Conservation (phyloP, 306 rosid genomes). For the Amphicarpaea edgeworthii region DNA sequence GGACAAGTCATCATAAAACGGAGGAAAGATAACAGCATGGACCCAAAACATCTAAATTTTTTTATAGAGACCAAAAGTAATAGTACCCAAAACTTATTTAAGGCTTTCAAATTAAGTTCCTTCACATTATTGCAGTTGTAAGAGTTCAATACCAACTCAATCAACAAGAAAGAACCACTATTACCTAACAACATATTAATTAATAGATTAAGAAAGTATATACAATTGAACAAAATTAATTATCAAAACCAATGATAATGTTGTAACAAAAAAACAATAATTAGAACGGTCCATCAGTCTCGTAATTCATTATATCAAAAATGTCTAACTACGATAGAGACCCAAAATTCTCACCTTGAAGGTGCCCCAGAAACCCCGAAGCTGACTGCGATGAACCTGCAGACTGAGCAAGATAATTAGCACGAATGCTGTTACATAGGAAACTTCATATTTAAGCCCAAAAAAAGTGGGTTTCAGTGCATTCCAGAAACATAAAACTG, state of each 20-base stretch:
- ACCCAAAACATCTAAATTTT: too few relatives aligned
- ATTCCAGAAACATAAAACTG: slow-evolving; percentile 4
- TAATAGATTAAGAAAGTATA: slow-evolving; percentile 50
- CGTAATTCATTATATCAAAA: slow-evolving; percentile 62
- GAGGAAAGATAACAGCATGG: too few relatives aligned
- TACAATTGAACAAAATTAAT: slow-evolving; percentile 66
- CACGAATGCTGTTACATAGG: slow-evolving; percentile 25
- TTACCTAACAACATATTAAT: slow-evolving; percentile 34
- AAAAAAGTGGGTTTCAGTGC: slow-evolving; percentile 12
- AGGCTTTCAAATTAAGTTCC: too few relatives aligned
- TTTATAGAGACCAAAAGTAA: too few relatives aligned
- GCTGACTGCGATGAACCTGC: slow-evolving; percentile 55
- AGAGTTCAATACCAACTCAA: slow-evolving; percentile 34
- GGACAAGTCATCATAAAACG: too few relatives aligned
- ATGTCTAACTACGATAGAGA: slow-evolving; percentile 55
- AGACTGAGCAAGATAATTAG: slow-evolving; percentile 48
- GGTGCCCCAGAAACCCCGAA: slow-evolving; percentile 48
- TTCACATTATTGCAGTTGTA: slow-evolving; percentile 35
- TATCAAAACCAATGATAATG: slow-evolving; percentile 55
- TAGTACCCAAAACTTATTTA: too few relatives aligned
- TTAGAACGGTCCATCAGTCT: slow-evolving; percentile 42
- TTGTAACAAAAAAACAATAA: slow-evolving; percentile 43
- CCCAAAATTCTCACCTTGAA: slow-evolving; percentile 63
- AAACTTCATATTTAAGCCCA: slow-evolving; percentile 8
- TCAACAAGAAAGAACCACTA: slow-evolving; percentile 32